Evolutionary conservation across 1,284 basidiomycete genomes (phyloP).

Genomic region (Trametes hirsuta): DNA sequence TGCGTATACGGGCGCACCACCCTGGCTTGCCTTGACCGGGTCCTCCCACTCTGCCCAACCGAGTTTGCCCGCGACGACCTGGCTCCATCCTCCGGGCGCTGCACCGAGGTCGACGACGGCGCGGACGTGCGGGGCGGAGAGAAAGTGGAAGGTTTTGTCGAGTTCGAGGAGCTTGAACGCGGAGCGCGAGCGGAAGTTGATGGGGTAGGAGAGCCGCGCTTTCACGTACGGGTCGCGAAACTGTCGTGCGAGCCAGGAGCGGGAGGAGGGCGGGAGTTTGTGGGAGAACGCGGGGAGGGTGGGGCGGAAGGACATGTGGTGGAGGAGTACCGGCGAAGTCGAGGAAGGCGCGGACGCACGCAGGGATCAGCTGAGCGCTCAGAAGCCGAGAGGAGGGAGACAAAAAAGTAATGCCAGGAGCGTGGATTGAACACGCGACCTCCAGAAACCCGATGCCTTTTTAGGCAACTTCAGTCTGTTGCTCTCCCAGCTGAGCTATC

Average conservation of each 20-base stretch:
- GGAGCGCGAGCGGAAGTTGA: constrained; percentile 73
- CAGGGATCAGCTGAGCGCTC: too few species aligned
- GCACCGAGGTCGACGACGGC: constrained; percentile 84
- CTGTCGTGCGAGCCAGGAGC: constrained; percentile 63
- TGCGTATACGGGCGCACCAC: background rate
- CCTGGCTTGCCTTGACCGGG: constrained; percentile 1
- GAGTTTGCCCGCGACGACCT: constrained; percentile 70
- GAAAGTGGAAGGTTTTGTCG: constrained; percentile 55
- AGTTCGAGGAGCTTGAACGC: constrained; percentile 87
- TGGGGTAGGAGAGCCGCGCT: constrained; percentile 49
- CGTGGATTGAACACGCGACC: too few species aligned
- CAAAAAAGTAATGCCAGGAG: too few species aligned
- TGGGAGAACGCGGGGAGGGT: constrained; percentile 8
- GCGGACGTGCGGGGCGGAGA: constrained; percentile 52
- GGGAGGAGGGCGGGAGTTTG: constrained; percentile 24
- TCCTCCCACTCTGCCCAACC: constrained; percentile 29
- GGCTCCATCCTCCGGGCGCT: constrained; percentile 89
- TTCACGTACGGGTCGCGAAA: constrained; percentile 70
- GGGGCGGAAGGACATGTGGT: background rate
- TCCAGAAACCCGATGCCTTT: too few species aligned
- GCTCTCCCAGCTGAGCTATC: constrained; percentile 81
- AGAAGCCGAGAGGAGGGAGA: too few species aligned
- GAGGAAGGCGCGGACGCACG: too few species aligned
- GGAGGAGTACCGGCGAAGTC: background rate
- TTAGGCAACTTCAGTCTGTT: constrained; percentile 69